A percentile compares a stretch with the other conserved stretches of the same genome.
These are phyloP conservation scores for Termitomyces sp. DNA, from an alignment of 768 basidiomycete species.

Conservation along the genomic window DNA sequence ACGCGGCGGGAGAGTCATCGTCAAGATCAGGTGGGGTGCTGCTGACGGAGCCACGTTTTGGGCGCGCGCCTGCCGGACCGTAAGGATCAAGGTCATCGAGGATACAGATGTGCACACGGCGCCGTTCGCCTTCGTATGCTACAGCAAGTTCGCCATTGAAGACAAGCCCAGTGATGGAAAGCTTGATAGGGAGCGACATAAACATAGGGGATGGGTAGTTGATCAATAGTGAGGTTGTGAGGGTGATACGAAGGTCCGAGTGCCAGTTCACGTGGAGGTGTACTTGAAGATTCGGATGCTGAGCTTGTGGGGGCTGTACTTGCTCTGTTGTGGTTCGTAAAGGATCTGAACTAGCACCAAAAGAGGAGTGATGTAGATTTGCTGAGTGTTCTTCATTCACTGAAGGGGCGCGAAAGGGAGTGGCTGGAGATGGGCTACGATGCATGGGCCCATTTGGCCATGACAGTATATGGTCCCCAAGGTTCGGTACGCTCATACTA, in stretches of 20 bases:
- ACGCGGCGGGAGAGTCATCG: constrained; percentile 45
- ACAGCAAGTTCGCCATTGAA: constrained; percentile 87
- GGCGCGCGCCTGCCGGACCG: constrained; percentile 59
- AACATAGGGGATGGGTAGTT: constrained; percentile 96
- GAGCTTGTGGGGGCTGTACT: constrained; percentile 11
- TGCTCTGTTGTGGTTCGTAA: constrained; percentile 12
- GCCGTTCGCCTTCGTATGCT: constrained; percentile 84
- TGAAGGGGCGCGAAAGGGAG: constrained; percentile 26
- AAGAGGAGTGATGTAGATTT: constrained; percentile 6
- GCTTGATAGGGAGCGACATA: constrained; percentile 94
- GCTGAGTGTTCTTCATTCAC: constrained; percentile 5
- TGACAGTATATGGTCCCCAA: constrained; percentile 32
- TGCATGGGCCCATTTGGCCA: constrained; percentile 27
- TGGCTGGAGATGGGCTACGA: constrained; percentile 32
- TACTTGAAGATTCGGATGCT: constrained; percentile 74
- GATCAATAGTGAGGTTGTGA: constrained; percentile 91
- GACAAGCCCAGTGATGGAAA: constrained; percentile 86
- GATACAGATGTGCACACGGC: constrained; percentile 83
- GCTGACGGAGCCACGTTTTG: constrained; percentile 43
- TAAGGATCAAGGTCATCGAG: constrained; percentile 87
- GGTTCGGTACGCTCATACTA: constrained; percentile 34
- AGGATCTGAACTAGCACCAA: constrained; percentile 17
- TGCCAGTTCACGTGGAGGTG: constrained; percentile 85
- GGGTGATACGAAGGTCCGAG: constrained; percentile 83
- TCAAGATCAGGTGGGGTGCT: constrained; percentile 61